Percentiles rank a stretch among this genome's conserved stretches.
These are phyloP conservation scores for Aspergillus kassunensis DNA, from an alignment of 495 filamentous ascomycete species.

Conservation along the genomic window DNA sequence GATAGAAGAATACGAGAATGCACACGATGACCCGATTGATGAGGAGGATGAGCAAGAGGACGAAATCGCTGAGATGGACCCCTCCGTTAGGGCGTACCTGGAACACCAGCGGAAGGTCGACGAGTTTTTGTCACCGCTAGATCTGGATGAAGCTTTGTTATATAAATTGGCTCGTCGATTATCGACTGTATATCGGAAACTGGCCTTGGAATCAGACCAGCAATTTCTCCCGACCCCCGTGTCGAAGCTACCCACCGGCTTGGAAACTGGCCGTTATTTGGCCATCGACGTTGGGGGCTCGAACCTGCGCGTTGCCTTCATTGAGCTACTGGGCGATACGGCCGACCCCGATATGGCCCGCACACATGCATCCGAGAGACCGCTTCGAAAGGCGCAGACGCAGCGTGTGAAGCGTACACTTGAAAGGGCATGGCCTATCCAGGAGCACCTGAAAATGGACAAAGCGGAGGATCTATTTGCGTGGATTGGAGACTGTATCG, in stretches of 20 bases:
- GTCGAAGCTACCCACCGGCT: slow-evolving; percentile 60
- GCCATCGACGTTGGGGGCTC: slow-evolving; percentile 81
- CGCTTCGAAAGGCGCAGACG: slow-evolving; percentile 43
- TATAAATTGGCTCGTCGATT: slow-evolving; percentile 60
- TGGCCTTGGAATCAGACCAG: slow-evolving; percentile 62
- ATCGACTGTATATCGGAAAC: slow-evolving; percentile 53
- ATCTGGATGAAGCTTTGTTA: slow-evolving; percentile 43
- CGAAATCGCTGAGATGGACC: slow-evolving; percentile 33
- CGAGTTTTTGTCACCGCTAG: slow-evolving; percentile 38
- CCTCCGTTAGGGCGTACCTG: slow-evolving; percentile 28
- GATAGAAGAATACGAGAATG: slow-evolving; percentile 34
- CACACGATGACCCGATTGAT: slow-evolving; percentile 37
- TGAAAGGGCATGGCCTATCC: slow-evolving; percentile 74
- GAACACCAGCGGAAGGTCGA: slow-evolving; percentile 33
- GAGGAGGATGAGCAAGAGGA: slow-evolving; percentile 42
- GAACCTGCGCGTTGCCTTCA: slow-evolving; percentile 74
- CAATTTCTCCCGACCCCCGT: slow-evolving; percentile 81
- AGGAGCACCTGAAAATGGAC: slow-evolving; percentile 72
- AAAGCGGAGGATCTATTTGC: slow-evolving; percentile 70
- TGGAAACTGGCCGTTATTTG: slow-evolving; percentile 65
- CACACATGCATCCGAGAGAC: slow-evolving; percentile 34
- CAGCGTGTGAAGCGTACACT: slow-evolving; percentile 55
- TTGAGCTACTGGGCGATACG: slow-evolving; percentile 59
- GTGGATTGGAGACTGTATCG: slow-evolving; percentile 77
- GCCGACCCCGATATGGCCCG: slow-evolving; percentile 32